A percentile compares a stretch with the other conserved stretches of the same genome.
phyloP scores from a whole-genome alignment of 345 rosid genomes.

The Corchorus olitorius region DNA sequence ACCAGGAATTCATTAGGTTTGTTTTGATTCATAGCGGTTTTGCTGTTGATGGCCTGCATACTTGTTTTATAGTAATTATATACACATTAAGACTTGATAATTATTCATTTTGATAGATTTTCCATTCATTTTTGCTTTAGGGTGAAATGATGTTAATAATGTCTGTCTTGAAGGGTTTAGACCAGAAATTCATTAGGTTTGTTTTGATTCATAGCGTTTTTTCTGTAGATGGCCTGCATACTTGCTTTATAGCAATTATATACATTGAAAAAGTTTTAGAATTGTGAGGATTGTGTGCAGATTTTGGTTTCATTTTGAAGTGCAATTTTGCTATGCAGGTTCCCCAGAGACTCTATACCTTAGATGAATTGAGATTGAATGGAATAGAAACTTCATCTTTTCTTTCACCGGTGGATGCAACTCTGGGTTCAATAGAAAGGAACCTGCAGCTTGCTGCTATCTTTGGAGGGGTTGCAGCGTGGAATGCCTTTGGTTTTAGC shows the following conservation, averaged over 20 bases:
- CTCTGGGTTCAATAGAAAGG: constrained; percentile 79
- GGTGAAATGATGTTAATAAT: background rate
- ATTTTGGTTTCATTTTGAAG: background rate
- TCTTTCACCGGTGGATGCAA: constrained; percentile 76
- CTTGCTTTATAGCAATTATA: too few relatives aligned
- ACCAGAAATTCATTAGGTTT: too few relatives aligned
- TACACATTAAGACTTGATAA: background rate
- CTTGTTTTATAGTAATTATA: too few relatives aligned
- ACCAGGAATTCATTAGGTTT: too few relatives aligned
- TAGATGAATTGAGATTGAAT: constrained; percentile 82
- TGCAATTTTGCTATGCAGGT: constrained; percentile 36
- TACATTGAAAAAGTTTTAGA: background rate
- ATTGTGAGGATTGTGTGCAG: background rate
- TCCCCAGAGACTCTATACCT: constrained; percentile 83
- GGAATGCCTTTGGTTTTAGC: constrained; percentile 56
- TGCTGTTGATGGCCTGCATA: too few relatives aligned
- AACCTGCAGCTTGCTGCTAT: constrained; percentile 68
- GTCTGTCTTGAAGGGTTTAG: background rate
- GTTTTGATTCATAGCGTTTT: too few relatives aligned
- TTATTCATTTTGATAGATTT: background rate
- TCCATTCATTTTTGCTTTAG: background rate
- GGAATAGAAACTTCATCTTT: constrained; percentile 73
- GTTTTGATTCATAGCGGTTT: too few relatives aligned
- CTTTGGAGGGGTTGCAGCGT: constrained; percentile 63
- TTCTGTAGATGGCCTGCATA: too few relatives aligned